phyloP scores from a whole-genome alignment of 345 rosid species.

The Angophora floribunda region DNA sequence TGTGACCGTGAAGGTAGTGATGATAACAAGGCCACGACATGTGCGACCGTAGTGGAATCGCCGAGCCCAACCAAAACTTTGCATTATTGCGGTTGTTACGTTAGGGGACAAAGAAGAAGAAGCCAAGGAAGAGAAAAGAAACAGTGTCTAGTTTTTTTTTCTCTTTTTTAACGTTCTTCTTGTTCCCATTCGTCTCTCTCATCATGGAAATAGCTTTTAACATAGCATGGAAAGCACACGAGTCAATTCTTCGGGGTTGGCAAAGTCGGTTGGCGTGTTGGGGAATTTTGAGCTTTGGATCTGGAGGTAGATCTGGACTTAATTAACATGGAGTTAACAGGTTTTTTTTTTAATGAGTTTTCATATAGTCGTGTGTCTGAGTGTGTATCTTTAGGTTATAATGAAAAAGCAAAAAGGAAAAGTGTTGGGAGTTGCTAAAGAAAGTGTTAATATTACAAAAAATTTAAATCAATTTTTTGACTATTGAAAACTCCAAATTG shows the following conservation, averaged over 20 bases:
- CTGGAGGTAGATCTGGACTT: neutral
- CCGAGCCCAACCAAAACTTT: neutral
- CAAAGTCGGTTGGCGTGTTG: too few relatives aligned
- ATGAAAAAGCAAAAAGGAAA: constrained; percentile 6
- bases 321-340: neutral
- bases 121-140: constrained; percentile 19
- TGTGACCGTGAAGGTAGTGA: neutral
- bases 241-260: neutral
- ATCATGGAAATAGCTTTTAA: neutral
- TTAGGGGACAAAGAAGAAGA: constrained; percentile 25
- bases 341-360: neutral
- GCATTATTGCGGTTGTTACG: neutral
- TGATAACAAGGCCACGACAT: neutral
- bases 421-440: neutral
- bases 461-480: too few relatives aligned
- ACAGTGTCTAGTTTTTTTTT: constrained; percentile 1
- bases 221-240: neutral
- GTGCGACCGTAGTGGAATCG: neutral
- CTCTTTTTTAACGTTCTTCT: constrained; percentile 13
- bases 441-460: too few relatives aligned
- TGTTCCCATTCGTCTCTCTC: neutral
- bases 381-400: neutral
- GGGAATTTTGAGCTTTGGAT: neutral
- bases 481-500: too few relatives aligned
- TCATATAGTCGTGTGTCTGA: neutral